Percentiles rank a stretch among this genome's conserved stretches.
Conservation (phyloP, 345 rosid species). For the Cardamine chenopodiifolia region DNA sequence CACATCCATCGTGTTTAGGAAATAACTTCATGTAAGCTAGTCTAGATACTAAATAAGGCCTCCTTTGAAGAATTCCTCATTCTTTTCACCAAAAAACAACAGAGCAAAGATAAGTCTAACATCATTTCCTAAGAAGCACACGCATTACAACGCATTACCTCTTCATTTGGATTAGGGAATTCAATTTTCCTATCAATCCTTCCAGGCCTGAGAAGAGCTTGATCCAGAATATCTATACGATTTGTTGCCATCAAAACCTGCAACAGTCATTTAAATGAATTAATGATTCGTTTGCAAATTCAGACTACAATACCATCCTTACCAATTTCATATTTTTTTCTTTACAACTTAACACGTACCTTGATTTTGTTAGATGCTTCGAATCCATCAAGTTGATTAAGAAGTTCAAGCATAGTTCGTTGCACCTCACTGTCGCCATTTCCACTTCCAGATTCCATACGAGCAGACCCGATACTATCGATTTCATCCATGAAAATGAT, state of each 20-base stretch:
- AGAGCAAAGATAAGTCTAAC: neutral
- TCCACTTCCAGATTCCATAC: constrained; percentile 99
- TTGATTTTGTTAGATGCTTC: constrained; percentile 99
- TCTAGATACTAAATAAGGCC: neutral
- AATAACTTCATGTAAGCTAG: neutral
- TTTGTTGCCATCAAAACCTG: constrained; percentile 99
- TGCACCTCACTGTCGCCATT: constrained; percentile 99
- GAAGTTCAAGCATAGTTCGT: constrained; percentile 99
- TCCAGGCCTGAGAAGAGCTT: constrained; percentile 98
- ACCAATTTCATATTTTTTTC: neutral
- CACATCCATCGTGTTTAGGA: neutral
- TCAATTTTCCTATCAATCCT: constrained; percentile 97
- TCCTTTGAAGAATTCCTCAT: neutral
- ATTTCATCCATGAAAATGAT: constrained; percentile 99
- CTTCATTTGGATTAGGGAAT: constrained; percentile 97
- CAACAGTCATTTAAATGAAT: neutral
- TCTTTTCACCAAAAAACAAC: neutral
- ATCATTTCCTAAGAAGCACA: constrained; percentile 5
- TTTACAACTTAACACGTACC: constrained; percentile 44
- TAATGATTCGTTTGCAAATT: neutral
- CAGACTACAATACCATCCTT: neutral
- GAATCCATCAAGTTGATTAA: constrained; percentile 96
- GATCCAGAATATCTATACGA: constrained; percentile 95
- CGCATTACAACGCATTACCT: constrained; percentile 56
- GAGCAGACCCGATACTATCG: constrained; percentile 96